Base-by-base conservation (phyloP, 352 stramenopile species). In the Pilasporangium apinafurcum region DNA sequence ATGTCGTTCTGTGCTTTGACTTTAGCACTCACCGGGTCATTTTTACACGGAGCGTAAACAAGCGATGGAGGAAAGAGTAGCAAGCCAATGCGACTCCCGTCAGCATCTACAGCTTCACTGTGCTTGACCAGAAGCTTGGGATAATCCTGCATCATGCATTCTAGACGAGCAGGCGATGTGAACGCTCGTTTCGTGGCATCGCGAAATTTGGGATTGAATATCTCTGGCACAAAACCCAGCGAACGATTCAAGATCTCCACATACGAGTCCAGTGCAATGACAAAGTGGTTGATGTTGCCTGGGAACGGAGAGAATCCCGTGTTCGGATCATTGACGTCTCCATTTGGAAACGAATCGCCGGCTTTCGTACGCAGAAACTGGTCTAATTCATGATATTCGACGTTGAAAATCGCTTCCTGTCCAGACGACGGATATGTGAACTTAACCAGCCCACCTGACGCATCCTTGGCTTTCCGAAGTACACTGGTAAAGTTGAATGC, bases 401-500 rank as follows among this genome's bases (percentile, higher is more conserved):
- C 70, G 37, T 88, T 88, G 42, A 84, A 80, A 25, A 86, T 58
- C 27, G 62, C 64, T 9, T 35, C n/a, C 25, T 31, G 5, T 17
- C n/a, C 24, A 16, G 54, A 48, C 16, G 54, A 46, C 3, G 40
- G 39, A 29, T 56, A 37, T 5, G 53, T 59, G 48, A 86, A 83
- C 46, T 72, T 53, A n/a, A 83, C 74, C 44, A 87, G 65, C 0
- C 56, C 71, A 0, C 76, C 74, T 2, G 62, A 78, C 10, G 93
- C 92, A 63, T 98, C 88, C 45, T 96, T 95, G 14, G 91, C 92
- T 58, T 97, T 96, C 34, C 95, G 71, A 14, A 90, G 90, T 37
- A 98, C 86, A 20, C 83, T 87, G 29, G 97, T 94, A 37, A 91
- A 97, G 41, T 96, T 96, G 70, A 97, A 97, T 18, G 88, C 71